Base-by-base conservation (phyloP, 768 basidiomycete genomes). In the Xerocomus potaroensis region DNA sequence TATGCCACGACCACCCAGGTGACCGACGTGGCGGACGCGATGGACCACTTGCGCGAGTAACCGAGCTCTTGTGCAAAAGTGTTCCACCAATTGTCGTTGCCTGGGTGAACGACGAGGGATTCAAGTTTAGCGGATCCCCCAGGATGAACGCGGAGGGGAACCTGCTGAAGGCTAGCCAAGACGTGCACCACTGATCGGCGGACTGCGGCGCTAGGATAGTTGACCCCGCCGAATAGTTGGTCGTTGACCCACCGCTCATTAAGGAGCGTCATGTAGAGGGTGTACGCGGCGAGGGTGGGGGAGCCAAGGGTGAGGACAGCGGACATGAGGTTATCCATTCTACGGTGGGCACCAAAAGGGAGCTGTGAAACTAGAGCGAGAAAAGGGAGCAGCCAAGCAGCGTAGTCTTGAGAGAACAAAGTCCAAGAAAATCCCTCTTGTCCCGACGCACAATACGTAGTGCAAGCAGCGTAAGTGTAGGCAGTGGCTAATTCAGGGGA, bases 1-100 rank as follows among this genome's bases (percentile, higher is more conserved):
- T 74, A 75, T 1, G 74, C 73, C 8, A 76, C 55, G 30, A 72
- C 47, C 4, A 76, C 74, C 73, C 73, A 77, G 1, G 56, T 53
- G 18, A 76, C 71, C 1, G 68, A 69, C 5, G 64, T 63, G 1
- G 58, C 67, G 9, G 71, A 65, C 6, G 74, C 55, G 21, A 73
- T 60, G 0, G 69, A 63, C 73, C 72, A 75, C 9, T 64, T 68
- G 29, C 69, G 64, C 0, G 61, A 63, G 37, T 69, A 69, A 32
- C 74, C 58, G n/a, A 77, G 60, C 48, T 61, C 58, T 3, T 53
- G 57, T 11, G 27, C 27, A 27, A 27, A 27, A 6, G 27, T 61
- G 1, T 40, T 44, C 74, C 75, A 76, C 71, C 71, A 76, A 0
- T 56, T 37, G 36, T 74, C 69, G 38, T 76, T 76, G 21, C 65